These are phyloP conservation scores for Ricinus communis DNA, from an alignment of 345 rosid species.

Conservation along the genomic window DNA sequence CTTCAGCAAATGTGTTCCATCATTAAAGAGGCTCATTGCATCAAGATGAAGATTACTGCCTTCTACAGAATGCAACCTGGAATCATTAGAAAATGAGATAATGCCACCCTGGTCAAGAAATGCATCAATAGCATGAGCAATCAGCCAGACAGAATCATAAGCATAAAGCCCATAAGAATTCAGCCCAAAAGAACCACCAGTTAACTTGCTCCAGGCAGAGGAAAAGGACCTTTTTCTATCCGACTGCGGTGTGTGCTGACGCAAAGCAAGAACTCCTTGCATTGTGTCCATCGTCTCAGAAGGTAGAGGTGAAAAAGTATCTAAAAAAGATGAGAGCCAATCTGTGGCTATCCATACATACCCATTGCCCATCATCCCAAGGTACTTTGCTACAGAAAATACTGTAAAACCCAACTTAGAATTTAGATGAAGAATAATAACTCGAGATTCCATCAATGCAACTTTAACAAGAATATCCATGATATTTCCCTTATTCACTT, in stretches of 20 bases:
- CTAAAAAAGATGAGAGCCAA: slow-evolving; percentile 70
- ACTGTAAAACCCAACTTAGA: slow-evolving; percentile 50
- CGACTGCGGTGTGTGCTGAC: slow-evolving; percentile 82
- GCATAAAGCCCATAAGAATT: slow-evolving; percentile 81
- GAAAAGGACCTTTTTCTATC: slow-evolving; percentile 53
- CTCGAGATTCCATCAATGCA: slow-evolving; percentile 73
- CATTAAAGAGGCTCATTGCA: slow-evolving; percentile 63
- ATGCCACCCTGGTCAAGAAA: slow-evolving; percentile 71
- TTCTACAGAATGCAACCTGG: slow-evolving; percentile 46
- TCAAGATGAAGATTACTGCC: slow-evolving; percentile 62
- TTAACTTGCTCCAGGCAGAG: slow-evolving; percentile 58
- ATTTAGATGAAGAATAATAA: slow-evolving; percentile 67
- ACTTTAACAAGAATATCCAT: slow-evolving; percentile 78
- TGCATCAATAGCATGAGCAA: slow-evolving; percentile 74
- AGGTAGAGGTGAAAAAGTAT: slow-evolving; percentile 56
- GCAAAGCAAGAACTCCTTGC: slow-evolving; percentile 78
- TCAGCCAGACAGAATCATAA: slow-evolving; percentile 83
- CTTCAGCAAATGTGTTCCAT: slow-evolving; percentile 54
- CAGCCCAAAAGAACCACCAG: slow-evolving; percentile 57
- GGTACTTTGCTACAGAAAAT: slow-evolving; percentile 68
- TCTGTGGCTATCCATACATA: slow-evolving; percentile 95
- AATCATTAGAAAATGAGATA: slow-evolving; percentile 73
- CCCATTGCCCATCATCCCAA: slow-evolving; percentile 91
- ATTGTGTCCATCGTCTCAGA: slow-evolving; percentile 59
- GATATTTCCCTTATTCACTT: slow-evolving; percentile 35